A percentile compares a stretch with the other conserved stretches of the same genome.
Conservation (phyloP, 345 rosid genomes). For the Chamaenerion angustifolium region DNA sequence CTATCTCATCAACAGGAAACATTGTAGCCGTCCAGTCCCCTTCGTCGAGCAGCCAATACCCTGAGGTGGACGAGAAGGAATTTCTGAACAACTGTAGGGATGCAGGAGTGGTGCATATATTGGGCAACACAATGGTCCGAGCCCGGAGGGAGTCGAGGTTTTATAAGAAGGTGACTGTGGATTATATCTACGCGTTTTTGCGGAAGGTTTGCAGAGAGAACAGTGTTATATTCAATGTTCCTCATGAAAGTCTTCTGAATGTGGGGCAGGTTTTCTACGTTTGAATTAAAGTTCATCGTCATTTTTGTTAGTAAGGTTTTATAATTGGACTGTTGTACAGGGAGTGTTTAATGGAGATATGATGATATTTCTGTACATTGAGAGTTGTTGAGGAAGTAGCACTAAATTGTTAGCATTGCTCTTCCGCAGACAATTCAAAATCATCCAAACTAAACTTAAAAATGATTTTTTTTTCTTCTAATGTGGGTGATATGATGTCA, state of each 20-base stretch:
- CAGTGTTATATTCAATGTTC: conserved; percentile 63
- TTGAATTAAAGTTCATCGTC: conserved; percentile 10
- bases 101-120: conserved; percentile 58
- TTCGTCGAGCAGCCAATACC: conserved; percentile 20
- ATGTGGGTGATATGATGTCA: too few relatives aligned
- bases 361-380: too few relatives aligned
- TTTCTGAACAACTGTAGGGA: conserved; percentile 46
- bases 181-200: conserved; percentile 58
- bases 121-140: conserved; percentile 55
- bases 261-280: conserved; percentile 65
- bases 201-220: conserved; percentile 63
- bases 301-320: not conserved
- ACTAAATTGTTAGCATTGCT: too few relatives aligned
- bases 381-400: too few relatives aligned
- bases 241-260: conserved; percentile 63
- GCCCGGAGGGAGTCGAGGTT: conserved; percentile 50
- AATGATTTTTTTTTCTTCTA: too few relatives aligned
- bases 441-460: too few relatives aligned
- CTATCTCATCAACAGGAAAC: conserved; percentile 29
- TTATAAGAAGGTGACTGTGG: conserved; percentile 44
- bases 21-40: conserved; percentile 28
- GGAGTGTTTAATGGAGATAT: too few relatives aligned
- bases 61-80: conserved; percentile 40
- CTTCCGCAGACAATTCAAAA: too few relatives aligned
- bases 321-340: too few relatives aligned